A percentile compares a stretch with the other conserved stretches of the same genome.
phyloP scores from a whole-genome alignment of 2,329 filamentous ascomycete species.

The Acrodontium crateriforme region DNA sequence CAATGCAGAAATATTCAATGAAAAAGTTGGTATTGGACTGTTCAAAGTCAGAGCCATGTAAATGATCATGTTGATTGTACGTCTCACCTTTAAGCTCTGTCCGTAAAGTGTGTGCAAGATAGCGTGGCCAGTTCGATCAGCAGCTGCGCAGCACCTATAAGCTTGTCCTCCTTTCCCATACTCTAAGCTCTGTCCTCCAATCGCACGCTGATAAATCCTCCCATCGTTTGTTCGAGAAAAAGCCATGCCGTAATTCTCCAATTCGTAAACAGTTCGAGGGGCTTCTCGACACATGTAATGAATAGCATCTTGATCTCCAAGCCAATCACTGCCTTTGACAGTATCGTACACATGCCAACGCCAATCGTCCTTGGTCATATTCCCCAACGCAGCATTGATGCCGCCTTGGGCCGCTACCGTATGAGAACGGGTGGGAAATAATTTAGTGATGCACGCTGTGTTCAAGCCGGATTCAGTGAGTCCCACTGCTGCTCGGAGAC shows the following conservation, averaged over 20 bases:
- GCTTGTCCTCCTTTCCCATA: slow-evolving; percentile 37
- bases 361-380: slow-evolving; percentile 44
- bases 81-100: slow-evolving; percentile 29
- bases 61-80: background rate
- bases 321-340: slow-evolving; percentile 45
- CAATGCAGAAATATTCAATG: slow-evolving; percentile 37
- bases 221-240: slow-evolving; percentile 36
- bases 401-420: slow-evolving; percentile 55
- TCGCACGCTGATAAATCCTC: slow-evolving; percentile 34
- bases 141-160: slow-evolving; percentile 33
- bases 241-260: slow-evolving; percentile 42
- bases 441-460: slow-evolving; percentile 50
- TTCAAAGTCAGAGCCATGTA: slow-evolving; percentile 1
- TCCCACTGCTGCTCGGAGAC: slow-evolving; percentile 49
- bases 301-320: slow-evolving; percentile 46
- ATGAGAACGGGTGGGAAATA: slow-evolving; percentile 48
- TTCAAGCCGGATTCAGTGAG: slow-evolving; percentile 51
- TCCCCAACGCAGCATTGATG: slow-evolving; percentile 45
- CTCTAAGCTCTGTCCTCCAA: slow-evolving; percentile 34
- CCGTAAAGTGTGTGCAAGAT: slow-evolving; percentile 39
- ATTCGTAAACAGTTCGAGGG: slow-evolving; percentile 39
- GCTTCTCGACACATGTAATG: slow-evolving; percentile 47
- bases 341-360: slow-evolving; percentile 46
- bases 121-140: slow-evolving; percentile 36
- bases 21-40: slow-evolving; percentile 35